A percentile compares a stretch with the other conserved stretches of the same genome.
Evolutionary conservation across 2,329 filamentous ascomycete genomes (phyloP).

Genomic region (Arthrobotrys iridis): DNA sequence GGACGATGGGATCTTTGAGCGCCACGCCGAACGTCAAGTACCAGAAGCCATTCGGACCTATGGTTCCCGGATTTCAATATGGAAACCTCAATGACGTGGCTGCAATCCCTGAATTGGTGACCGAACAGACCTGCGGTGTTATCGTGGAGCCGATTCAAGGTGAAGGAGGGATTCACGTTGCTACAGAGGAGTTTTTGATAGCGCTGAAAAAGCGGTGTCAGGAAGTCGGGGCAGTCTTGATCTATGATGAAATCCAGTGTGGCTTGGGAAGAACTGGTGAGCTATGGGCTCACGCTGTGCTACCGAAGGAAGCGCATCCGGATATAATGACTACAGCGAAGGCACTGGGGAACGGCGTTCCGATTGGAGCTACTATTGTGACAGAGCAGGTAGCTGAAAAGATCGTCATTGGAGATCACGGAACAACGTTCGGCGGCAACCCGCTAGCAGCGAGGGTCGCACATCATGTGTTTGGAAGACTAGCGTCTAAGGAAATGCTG

Average conservation of each 20-base stretch:
- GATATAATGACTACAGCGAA: constrained; percentile 95
- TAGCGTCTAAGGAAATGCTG: constrained; percentile 77
- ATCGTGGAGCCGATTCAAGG: constrained; percentile 98
- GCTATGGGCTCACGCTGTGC: constrained; percentile 85
- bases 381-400: constrained; percentile 72
- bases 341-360: constrained; percentile 94
- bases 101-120: constrained; percentile 77
- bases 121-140: constrained; percentile 87
- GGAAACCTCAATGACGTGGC: constrained; percentile 84
- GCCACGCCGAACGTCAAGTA: constrained; percentile 98
- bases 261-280: constrained; percentile 86
- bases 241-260: constrained; percentile 96
- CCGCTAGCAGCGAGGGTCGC: constrained; percentile 84
- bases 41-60: constrained; percentile 91
- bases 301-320: constrained; percentile 83
- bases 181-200: constrained; percentile 81
- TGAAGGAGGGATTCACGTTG: constrained; percentile 90
- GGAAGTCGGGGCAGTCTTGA: constrained; percentile 85
- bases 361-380: constrained; percentile 82
- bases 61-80: constrained; percentile 92
- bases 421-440: constrained; percentile 93
- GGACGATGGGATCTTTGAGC: constrained; percentile 94
- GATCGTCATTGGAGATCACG: constrained; percentile 81
- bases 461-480: constrained; percentile 81
- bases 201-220: constrained; percentile 85